Conservation (phyloP, 2,329 filamentous ascomycete genomes). For the Hymenoscyphus repandus region DNA sequence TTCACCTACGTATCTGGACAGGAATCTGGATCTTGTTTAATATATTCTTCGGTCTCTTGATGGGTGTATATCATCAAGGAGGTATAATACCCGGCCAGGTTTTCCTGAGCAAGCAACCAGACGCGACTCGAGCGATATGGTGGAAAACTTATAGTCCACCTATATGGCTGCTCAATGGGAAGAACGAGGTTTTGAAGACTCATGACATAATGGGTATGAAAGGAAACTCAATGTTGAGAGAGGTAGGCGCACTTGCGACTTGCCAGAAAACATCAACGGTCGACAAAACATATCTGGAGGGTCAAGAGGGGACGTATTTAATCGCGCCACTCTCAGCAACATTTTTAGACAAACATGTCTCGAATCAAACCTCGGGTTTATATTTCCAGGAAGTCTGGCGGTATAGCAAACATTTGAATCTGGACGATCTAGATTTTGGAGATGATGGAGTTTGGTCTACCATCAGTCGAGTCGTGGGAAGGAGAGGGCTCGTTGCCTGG, state of each 20-base stretch:
- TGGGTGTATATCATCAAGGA: constrained; percentile 80
- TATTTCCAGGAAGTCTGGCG: constrained; percentile 67
- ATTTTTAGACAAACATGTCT: constrained; percentile 60
- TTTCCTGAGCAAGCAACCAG: constrained; percentile 62
- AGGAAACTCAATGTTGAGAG: constrained; percentile 52
- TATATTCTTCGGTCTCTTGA: constrained; percentile 58
- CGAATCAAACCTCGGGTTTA: constrained; percentile 43
- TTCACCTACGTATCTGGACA: constrained; percentile 49
- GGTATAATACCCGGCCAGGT: constrained; percentile 72
- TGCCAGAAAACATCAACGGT: constrained; percentile 53
- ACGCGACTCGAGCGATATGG: constrained; percentile 65
- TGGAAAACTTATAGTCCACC: constrained; percentile 85
- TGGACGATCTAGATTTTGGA: constrained; percentile 76
- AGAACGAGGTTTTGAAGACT: constrained; percentile 66
- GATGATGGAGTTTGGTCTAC: constrained; percentile 73
- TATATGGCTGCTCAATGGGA: constrained; percentile 72
- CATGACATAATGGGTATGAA: constrained; percentile 70
- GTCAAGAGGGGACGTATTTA: constrained; percentile 62
- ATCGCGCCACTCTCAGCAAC: constrained; percentile 67
- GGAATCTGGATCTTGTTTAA: constrained; percentile 67
- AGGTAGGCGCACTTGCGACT: constrained; percentile 54
- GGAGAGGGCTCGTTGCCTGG: constrained; percentile 57
- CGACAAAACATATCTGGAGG: constrained; percentile 52
- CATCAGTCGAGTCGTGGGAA: constrained; percentile 59
- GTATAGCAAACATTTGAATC: constrained; percentile 62